Percentiles rank a stretch among this genome's conserved stretches.
phyloP scores from a whole-genome alignment of 164 flowering plant genomes.

The Tinospora cordifolia region DNA sequence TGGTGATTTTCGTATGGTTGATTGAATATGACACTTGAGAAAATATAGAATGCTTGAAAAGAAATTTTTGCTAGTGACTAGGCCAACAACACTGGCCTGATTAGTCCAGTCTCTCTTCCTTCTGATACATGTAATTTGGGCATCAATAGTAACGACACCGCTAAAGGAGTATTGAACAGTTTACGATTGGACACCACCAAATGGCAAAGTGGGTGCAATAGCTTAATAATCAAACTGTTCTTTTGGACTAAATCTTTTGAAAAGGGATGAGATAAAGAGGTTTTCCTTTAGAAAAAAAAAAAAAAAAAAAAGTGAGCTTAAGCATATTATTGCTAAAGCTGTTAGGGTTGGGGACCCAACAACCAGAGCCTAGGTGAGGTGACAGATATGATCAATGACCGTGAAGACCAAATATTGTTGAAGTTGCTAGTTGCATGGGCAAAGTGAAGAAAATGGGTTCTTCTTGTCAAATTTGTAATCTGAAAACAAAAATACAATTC shows the following conservation, averaged over 20 bases:
- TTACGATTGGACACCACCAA: conserved; percentile 1
- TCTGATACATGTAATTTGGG: neutral
- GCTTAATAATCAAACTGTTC: neutral
- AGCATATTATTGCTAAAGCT: neutral
- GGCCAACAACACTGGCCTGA: neutral
- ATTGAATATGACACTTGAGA: neutral
- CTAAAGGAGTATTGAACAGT: neutral
- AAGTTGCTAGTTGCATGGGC: neutral
- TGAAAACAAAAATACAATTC: too few relatives aligned
- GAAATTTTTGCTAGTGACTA: too few relatives aligned
- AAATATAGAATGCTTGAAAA: too few relatives aligned
- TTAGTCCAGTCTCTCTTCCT: too few relatives aligned
- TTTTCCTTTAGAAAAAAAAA: too few relatives aligned
- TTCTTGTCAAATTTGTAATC: too few relatives aligned
- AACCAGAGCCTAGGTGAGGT: neutral
- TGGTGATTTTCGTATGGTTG: neutral
- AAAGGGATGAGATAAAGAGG: neutral
- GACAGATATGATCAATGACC: neutral
- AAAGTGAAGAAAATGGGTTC: neutral
- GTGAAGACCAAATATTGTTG: neutral
- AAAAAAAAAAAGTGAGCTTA: neutral
- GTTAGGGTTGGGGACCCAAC: neutral
- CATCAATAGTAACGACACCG: neutral
- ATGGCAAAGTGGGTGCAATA: neutral
- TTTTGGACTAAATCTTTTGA: neutral